phyloP scores from a whole-genome alignment of 306 rosid species.

The Casuarina glauca region DNA sequence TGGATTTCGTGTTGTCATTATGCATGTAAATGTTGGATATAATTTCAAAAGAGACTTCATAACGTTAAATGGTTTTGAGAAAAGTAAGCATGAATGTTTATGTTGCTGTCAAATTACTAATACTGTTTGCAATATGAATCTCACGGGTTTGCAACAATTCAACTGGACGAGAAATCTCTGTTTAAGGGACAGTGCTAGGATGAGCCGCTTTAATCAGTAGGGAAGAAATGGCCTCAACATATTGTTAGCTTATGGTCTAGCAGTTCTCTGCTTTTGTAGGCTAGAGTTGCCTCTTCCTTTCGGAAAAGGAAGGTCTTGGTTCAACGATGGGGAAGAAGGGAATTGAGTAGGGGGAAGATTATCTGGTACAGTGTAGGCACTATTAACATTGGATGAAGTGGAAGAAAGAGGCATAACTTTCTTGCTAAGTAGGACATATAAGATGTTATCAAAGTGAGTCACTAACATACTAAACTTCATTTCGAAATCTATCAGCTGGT shows the following conservation, averaged over 20 bases:
- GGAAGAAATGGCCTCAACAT: not conserved
- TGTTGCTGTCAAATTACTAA: not conserved
- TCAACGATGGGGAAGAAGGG: not conserved
- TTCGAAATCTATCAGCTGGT: not conserved
- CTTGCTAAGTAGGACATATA: not conserved
- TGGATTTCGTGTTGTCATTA: not conserved
- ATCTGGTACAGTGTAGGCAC: not conserved
- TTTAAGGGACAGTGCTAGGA: not conserved
- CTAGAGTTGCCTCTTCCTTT: not conserved
- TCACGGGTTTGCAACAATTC: not conserved
- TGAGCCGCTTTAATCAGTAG: not conserved
- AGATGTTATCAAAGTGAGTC: not conserved
- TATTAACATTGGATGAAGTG: not conserved
- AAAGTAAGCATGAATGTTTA: slow-evolving; percentile 1
- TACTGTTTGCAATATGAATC: not conserved
- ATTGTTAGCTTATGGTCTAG: not conserved
- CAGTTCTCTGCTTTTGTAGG: not conserved
- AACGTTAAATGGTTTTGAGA: not conserved
- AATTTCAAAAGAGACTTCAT: not conserved
- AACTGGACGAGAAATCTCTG: not conserved
- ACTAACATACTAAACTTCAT: not conserved
- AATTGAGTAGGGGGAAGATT: not conserved
- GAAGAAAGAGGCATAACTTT: not conserved
- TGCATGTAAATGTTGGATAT: not conserved
- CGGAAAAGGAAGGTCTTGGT: not conserved